Base-by-base conservation (phyloP, 164 flowering plant genomes). In the Kingdonia uniflora region DNA sequence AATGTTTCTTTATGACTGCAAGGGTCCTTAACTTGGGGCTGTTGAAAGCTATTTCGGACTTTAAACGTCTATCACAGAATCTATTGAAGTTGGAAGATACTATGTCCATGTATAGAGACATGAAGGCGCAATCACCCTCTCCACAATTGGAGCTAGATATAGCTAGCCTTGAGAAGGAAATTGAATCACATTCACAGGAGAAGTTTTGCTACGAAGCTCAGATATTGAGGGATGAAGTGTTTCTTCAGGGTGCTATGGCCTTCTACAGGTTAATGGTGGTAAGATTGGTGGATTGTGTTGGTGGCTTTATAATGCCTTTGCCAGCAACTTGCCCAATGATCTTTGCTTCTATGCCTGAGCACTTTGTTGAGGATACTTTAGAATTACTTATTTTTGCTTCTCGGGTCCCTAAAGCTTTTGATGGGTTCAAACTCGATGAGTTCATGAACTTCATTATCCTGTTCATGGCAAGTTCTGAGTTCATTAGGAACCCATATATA, bases 1-100 rank as follows among this genome's bases (percentile, higher is more conserved):
- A 94, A 73, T 89, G 99, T 74, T 94, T 94, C 76, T 94, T 89
- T 65, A 84, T 94, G 96, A 86, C 99, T 26, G 90, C 97, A 43
- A 78, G 99, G 71, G 96, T 83, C 55, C 88, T 89, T 23, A 82
- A 94, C 68, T 64, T 94, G 79, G 99, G 99, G 29, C 65, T 94
- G 42, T 48, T 94, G 62, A 94, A 85, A 70, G 97, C 86, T 57
- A 81, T 86, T 69, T 81, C 97, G 42, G 99, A 94, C 71, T 94
- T 74, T 58, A 86, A 85, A 71, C 83, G 81, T 78, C 78, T 89
- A 52, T 85, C 74, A 60, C 97, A 89, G 99, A 96, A 89, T 49
- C 78, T 89, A 55, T 71, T 87, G 14, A 84, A 97, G 65, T 67
- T 62, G 65, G 97, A 94, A 76, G 95, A 87, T 52, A 64, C 84